Percentiles rank a stretch among this genome's conserved stretches.
Evolutionary conservation across 208 protist species (phyloP).

Genomic region (Leishmania turanica): DNA sequence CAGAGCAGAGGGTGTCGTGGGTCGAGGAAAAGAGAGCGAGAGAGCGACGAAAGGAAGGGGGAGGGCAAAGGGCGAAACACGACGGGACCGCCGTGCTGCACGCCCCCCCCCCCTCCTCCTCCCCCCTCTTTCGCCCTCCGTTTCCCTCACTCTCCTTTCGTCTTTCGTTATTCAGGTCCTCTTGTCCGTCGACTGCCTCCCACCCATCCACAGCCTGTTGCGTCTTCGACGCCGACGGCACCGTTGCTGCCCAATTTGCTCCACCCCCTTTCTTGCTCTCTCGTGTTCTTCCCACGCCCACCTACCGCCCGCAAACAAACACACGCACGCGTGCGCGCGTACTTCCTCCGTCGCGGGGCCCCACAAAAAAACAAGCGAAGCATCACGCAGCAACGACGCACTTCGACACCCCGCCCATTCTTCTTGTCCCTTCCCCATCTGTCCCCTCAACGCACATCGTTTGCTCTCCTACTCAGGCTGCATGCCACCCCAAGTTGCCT

Average conservation of each 20-base stretch:
- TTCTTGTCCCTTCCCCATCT: not conserved
- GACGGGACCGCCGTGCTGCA: not conserved
- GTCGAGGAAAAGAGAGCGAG: not conserved
- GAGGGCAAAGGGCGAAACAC: not conserved
- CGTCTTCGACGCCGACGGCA: not conserved
- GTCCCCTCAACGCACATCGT: not conserved
- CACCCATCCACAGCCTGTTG: not conserved
- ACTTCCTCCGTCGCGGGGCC: not conserved
- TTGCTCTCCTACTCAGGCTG: not conserved
- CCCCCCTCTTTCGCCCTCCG: not conserved
- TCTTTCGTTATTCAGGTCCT: conserved; percentile 12
- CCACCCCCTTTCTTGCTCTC: not conserved
- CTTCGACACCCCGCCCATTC: not conserved
- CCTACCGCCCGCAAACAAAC: not conserved
- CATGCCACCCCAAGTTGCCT: not conserved
- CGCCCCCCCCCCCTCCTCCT: not conserved
- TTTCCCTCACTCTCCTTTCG: not conserved
- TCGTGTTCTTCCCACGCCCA: not conserved
- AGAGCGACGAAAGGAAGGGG: not conserved
- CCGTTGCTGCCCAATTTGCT: not conserved
- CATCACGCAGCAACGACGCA: not conserved
- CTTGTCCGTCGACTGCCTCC: not conserved
- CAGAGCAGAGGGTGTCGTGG: not conserved
- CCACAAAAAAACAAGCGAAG: not conserved
- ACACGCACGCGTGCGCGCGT: not conserved